A percentile compares a stretch with the other conserved stretches of the same genome.
Evolutionary conservation across 148 eudicot genomes (phyloP).

Genomic region (Camellia sinensis): DNA sequence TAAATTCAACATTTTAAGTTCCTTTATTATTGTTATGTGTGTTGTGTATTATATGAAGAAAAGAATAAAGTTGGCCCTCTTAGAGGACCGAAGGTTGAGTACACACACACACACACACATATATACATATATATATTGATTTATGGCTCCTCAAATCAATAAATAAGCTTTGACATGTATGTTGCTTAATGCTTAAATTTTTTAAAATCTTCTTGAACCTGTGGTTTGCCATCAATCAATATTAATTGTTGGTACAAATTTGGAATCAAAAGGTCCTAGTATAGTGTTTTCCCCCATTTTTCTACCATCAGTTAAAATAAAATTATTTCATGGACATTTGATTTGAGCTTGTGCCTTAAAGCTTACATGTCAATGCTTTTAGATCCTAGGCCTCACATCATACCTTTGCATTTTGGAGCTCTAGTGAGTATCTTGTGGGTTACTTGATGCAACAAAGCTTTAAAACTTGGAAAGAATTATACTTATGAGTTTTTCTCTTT

Average conservation of each 20-base stretch:
- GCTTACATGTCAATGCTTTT: neutral
- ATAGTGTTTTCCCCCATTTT: neutral
- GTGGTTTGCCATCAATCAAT: neutral
- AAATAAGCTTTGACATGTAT: neutral
- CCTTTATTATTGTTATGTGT: neutral
- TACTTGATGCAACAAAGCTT: neutral
- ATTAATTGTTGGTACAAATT: neutral
- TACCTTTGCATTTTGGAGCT: too few species aligned
- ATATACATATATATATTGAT: neutral
- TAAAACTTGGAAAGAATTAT: neutral
- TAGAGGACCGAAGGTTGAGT: neutral
- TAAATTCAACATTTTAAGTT: neutral
- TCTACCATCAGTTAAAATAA: neutral
- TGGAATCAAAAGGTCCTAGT: too few species aligned
- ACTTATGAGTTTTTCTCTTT: constrained; percentile 16
- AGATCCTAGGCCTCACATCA: neutral
- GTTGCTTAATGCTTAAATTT: neutral
- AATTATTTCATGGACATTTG: neutral
- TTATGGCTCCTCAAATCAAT: neutral
- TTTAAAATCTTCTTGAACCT: neutral
- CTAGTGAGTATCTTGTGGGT: neutral
- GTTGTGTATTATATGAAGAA: neutral
- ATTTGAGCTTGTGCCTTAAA: neutral
- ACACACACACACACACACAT: too few species aligned
- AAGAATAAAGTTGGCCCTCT: neutral